A percentile compares a stretch with the other conserved stretches of the same genome.
Evolutionary conservation across 164 flowering plant genomes (phyloP).

Genomic region (Vitis vinifera): DNA sequence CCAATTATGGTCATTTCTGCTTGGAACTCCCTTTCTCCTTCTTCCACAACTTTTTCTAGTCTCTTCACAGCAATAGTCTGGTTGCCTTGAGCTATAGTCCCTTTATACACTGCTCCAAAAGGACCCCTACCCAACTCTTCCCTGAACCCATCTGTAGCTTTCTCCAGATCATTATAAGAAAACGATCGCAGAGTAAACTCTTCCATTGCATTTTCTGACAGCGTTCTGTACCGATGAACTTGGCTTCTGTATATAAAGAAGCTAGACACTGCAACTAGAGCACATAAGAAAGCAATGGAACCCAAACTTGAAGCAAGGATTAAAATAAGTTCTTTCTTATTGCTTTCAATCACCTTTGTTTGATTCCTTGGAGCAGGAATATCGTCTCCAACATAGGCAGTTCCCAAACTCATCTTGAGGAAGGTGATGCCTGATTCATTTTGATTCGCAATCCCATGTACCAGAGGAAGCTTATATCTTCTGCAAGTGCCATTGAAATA

Average conservation of each 20-base stretch:
- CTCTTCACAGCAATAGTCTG: slow-evolving; percentile 32
- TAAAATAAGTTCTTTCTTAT: neutral
- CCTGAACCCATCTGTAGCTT: slow-evolving; percentile 19
- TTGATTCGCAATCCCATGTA: neutral
- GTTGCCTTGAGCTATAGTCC: slow-evolving; percentile 3
- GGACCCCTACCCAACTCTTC: slow-evolving; percentile 29
- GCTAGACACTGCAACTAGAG: slow-evolving; percentile 4
- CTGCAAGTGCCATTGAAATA: neutral
- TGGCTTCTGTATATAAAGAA: slow-evolving; percentile 1
- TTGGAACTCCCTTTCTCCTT: slow-evolving; percentile 30
- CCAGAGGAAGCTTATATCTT: slow-evolving; percentile 14
- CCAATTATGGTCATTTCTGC: slow-evolving; percentile 26
- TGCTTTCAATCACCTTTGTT: neutral
- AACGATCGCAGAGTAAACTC: neutral
- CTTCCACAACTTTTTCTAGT: slow-evolving; percentile 13
- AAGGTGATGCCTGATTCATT: neutral
- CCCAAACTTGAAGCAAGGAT: slow-evolving; percentile 8
- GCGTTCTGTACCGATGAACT: neutral
- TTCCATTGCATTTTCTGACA: neutral
- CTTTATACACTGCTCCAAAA: slow-evolving; percentile 29
- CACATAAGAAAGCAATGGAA: slow-evolving; percentile 5
- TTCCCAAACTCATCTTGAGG: neutral
- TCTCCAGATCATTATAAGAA: slow-evolving; percentile 19
- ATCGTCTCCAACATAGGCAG: too few species aligned
- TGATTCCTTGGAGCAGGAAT: neutral